phyloP scores from a whole-genome alignment of 164 flowering plant genomes.

The Macadamia tetraphylla region DNA sequence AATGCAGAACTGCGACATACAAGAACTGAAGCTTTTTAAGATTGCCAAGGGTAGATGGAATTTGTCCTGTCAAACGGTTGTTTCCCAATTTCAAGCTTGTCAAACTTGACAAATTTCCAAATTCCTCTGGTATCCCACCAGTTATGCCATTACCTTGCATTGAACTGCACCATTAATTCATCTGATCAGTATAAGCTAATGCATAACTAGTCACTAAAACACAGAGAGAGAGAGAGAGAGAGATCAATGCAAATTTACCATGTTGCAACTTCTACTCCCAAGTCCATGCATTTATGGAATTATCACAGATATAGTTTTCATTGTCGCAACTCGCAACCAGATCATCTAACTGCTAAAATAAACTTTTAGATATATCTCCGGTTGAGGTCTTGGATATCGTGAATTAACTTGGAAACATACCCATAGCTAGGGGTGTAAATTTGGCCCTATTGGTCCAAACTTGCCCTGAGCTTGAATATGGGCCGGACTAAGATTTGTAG shows the following conservation, averaged over 20 bases:
- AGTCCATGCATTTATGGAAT: not conserved
- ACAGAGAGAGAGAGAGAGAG: no score
- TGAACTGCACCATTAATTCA: slow-evolving; percentile 38
- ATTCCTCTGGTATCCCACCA: slow-evolving; percentile 78
- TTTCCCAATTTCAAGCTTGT: slow-evolving; percentile 60
- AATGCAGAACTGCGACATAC: slow-evolving; percentile 40
- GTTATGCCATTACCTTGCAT: slow-evolving; percentile 76
- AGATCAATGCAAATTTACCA: not conserved
- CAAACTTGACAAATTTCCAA: slow-evolving; percentile 68
- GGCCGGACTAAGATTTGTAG: no score
- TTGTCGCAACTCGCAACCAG: no score
- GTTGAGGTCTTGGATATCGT: no score
- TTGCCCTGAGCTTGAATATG: no score
- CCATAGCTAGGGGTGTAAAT: no score
- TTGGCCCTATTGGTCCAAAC: no score
- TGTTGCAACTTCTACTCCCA: not conserved
- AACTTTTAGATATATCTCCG: no score
- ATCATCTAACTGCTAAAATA: no score
- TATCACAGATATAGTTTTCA: no score
- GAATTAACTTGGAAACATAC: no score
- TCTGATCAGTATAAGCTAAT: slow-evolving; percentile 8
- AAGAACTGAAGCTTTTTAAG: slow-evolving; percentile 66
- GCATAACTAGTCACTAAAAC: no score
- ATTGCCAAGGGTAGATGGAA: slow-evolving; percentile 82
- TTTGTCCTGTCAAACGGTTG: slow-evolving; percentile 64